phyloP scores from a whole-genome alignment of 2,329 filamentous ascomycete species.

The Paramyrothecium sp. region DNA sequence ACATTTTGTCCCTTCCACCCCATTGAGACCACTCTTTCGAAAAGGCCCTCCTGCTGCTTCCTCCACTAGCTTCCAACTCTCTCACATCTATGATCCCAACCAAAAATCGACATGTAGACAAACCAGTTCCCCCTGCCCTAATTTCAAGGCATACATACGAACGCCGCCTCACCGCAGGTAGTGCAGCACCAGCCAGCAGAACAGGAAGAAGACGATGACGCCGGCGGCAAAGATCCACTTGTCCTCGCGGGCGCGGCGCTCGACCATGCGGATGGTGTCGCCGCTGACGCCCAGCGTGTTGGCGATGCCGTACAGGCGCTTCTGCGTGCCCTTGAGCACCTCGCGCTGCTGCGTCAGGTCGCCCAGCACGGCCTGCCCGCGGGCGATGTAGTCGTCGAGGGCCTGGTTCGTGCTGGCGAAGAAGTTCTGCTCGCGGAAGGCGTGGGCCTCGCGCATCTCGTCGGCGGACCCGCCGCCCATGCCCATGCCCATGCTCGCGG shows the following conservation, averaged over 20 bases:
- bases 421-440: constrained; percentile 86
- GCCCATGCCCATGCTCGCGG: constrained; percentile 26
- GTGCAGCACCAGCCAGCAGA: constrained; percentile 89
- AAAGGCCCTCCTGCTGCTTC: no score
- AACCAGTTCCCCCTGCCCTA: not conserved
- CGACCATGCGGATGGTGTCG: constrained; percentile 96
- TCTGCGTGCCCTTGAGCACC: constrained; percentile 93
- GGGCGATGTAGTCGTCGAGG: constrained; percentile 89
- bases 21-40: no score
- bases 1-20: not conserved
- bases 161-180: constrained; percentile 59
- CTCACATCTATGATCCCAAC: no score
- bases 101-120: no score
- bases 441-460: constrained; percentile 73
- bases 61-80: no score
- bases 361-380: constrained; percentile 84
- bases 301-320: constrained; percentile 84
- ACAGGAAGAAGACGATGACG: constrained; percentile 81
- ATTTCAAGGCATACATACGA: no score
- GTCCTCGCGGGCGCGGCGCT: constrained; percentile 86
- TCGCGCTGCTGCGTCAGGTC: constrained; percentile 89
- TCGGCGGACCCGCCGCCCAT: constrained; percentile 47
- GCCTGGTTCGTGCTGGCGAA: constrained; percentile 78
- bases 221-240: constrained; percentile 97
- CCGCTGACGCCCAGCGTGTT: constrained; percentile 92